phyloP scores from a whole-genome alignment of 768 basidiomycete genomes.

The Termitomyces sp. region DNA sequence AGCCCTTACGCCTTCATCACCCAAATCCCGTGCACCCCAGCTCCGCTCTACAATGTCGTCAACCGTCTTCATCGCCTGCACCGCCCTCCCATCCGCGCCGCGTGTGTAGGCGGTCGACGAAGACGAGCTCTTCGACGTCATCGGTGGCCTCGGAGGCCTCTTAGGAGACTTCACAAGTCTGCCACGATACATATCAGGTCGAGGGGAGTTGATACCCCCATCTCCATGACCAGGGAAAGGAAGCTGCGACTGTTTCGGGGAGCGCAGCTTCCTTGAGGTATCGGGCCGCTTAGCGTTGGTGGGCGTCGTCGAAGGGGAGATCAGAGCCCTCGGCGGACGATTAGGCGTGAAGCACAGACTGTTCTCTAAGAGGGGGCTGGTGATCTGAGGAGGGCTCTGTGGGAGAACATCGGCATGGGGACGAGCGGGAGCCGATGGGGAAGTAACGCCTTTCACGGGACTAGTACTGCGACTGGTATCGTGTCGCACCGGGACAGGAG shows the following conservation, averaged over 20 bases:
- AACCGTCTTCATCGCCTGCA: constrained; percentile 30
- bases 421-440: constrained; percentile 3
- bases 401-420: constrained; percentile 35
- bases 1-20: constrained; percentile 18
- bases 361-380: constrained; percentile 54
- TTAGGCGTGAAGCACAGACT: constrained; percentile 54
- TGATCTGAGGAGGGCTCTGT: constrained; percentile 54
- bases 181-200: constrained; percentile 15
- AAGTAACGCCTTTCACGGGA: neutral
- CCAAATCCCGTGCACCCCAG: constrained; percentile 29
- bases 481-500: constrained; percentile 33
- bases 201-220: constrained; percentile 14
- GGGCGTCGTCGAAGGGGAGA: neutral
- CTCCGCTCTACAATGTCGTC: constrained; percentile 36
- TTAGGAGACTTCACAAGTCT: constrained; percentile 5
- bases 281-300: constrained; percentile 4
- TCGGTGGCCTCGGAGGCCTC: constrained; percentile 8
- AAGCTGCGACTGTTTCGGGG: constrained; percentile 4
- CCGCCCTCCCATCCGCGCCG: constrained; percentile 13
- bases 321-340: neutral
- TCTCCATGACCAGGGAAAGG: constrained; percentile 7
- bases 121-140: constrained; percentile 10
- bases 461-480: constrained; percentile 26
- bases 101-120: constrained; percentile 3
- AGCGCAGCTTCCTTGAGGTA: constrained; percentile 1